Base-by-base conservation (phyloP, 73 alveolate species). In the Paramecium caudatum region DNA sequence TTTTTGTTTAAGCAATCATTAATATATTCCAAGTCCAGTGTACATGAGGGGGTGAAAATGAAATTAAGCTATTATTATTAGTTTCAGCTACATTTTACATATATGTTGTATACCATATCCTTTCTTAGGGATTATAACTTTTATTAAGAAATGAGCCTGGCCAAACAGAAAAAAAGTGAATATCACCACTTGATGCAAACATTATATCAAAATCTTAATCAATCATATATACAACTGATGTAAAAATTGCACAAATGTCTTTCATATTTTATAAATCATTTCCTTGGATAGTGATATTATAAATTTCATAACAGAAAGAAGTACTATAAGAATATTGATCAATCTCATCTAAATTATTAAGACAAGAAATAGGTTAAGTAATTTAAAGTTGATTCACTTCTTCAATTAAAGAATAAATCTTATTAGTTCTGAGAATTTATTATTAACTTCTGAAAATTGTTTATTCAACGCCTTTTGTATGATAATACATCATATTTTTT, bases 21-120 rank as follows among this genome's bases (percentile, higher is more conserved):
- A 55, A 55, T 17, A 55, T 37, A 1, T 55, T 55, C 80, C 80
- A 55, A 23, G 80, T 55, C 80, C 80, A 55, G 30, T 55, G 80
- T 1, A 55, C n/a, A 21, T 55, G 46, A 23, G 80, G 80, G 5
- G 23, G 46, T 10, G 46, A 27, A 55, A 5, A 55, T 27, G 23
- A 55, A 2, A 43, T 55, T 55, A 12, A 5, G 30, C 30, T 55
- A 55, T 55, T 19, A 55, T 23, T 23, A 27, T 55, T 55, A 49
- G 19, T 3, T 23, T 9, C 9, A 27, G 80, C 80, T 43, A 55
- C 23, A 27, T 55, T 10, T 55, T 55, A 37, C 30, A 55, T 27
- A 55, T 55, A 43, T 55, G 23, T 10, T 9, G 9, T 1, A 55
- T 55, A 55, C 80, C 80, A 55, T 12, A 55, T 55, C 30, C 80